phyloP scores from a whole-genome alignment of 2,329 filamentous ascomycete genomes.

The Sarocladium oryzae region DNA sequence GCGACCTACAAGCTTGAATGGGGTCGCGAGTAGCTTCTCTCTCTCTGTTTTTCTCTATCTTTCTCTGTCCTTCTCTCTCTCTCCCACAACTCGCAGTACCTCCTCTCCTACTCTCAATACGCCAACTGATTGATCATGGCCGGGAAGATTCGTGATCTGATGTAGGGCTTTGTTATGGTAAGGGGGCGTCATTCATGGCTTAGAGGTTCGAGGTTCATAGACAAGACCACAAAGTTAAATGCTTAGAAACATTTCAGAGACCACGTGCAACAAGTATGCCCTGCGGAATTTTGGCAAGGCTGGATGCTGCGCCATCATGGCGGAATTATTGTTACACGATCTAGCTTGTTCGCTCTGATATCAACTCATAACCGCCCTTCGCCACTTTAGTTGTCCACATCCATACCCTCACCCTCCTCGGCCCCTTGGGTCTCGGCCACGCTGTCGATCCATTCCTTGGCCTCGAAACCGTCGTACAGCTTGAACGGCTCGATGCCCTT shows the following conservation, averaged over 20 bases:
- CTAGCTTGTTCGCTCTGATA: slow-evolving; percentile 18
- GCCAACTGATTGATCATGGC: no score
- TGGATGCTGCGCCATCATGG: not conserved
- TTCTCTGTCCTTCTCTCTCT: no score
- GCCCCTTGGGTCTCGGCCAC: slow-evolving; percentile 46
- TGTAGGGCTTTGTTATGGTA: no score
- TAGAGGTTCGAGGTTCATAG: no score
- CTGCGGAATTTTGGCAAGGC: not conserved
- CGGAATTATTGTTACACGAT: slow-evolving; percentile 23
- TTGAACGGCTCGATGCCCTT: slow-evolving; percentile 72
- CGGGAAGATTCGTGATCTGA: no score
- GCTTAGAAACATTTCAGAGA: no score
- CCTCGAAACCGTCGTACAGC: slow-evolving; percentile 82
- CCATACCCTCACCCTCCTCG: slow-evolving; percentile 31
- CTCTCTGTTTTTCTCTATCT: no score
- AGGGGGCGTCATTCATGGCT: no score
- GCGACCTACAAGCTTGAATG: slow-evolving; percentile 78
- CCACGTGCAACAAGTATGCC: no score
- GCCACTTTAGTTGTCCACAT: slow-evolving; percentile 26
- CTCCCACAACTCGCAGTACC: no score
- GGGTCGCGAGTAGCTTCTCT: slow-evolving; percentile 51
- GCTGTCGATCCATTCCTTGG: slow-evolving; percentile 79
- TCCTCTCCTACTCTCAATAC: no score
- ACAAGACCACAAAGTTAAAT: no score
- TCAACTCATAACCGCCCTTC: not conserved